A percentile compares a stretch with the other conserved stretches of the same genome.
Evolutionary conservation across 208 protist species (phyloP).

Genomic region (Novymonas esmeraldas): DNA sequence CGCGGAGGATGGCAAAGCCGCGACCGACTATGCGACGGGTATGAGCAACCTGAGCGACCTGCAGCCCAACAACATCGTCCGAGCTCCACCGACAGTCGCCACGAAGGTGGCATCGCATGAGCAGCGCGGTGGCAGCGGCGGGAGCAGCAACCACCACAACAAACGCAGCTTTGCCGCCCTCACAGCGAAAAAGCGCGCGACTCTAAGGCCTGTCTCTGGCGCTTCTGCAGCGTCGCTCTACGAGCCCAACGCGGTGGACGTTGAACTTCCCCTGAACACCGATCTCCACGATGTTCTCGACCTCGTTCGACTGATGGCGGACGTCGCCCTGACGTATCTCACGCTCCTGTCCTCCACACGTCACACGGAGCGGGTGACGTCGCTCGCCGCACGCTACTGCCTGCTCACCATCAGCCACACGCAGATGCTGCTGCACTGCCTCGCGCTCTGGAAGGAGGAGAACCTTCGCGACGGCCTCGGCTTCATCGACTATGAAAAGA

Average conservation of each 20-base stretch:
- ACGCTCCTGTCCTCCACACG: neutral
- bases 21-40: neutral
- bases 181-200: too few species aligned
- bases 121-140: too few species aligned
- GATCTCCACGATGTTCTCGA: conserved; percentile 18
- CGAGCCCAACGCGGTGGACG: conserved; percentile 1
- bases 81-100: too few species aligned
- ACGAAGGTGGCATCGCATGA: too few species aligned
- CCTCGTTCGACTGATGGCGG: conserved; percentile 20
- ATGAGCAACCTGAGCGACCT: too few species aligned
- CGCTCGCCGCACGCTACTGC: conserved; percentile 25
- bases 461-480: conserved; percentile 1
- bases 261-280: conserved; percentile 22
- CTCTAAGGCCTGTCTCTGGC: too few species aligned
- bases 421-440: conserved; percentile 25
- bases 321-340: conserved; percentile 29
- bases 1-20: neutral
- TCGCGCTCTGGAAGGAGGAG: conserved; percentile 22
- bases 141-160: too few species aligned
- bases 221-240: too few species aligned
- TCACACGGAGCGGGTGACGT: conserved; percentile 5
- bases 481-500: conserved; percentile 6
- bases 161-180: too few species aligned
- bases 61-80: too few species aligned
- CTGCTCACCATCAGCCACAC: conserved; percentile 26